These are phyloP conservation scores for Sphagnum tenellum DNA, from an alignment of 225 moss, liverwort and hornwort species.

Conservation along the genomic window DNA sequence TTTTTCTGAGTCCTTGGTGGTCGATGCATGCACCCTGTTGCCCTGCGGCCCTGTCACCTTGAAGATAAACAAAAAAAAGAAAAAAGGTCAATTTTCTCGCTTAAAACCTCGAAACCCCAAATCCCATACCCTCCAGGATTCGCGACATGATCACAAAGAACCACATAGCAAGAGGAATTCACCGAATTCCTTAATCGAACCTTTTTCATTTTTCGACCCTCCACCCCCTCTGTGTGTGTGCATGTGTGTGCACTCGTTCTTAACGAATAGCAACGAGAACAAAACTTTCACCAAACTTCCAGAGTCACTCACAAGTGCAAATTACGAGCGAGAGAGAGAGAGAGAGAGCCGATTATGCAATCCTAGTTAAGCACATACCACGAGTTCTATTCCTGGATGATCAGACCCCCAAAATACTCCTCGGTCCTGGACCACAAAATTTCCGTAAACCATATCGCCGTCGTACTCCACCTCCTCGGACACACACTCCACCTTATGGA, in stretches of 20 bases:
- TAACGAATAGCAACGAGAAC: too few species aligned
- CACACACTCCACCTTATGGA: slow-evolving; percentile 43
- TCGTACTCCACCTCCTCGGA: slow-evolving; percentile 55
- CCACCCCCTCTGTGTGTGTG: too few species aligned
- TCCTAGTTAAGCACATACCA: slow-evolving; percentile 13
- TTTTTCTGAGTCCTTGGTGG: slow-evolving; percentile 34
- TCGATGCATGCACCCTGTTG: slow-evolving; percentile 24
- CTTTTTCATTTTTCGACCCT: not conserved
- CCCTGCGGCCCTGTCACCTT: slow-evolving; percentile 51
- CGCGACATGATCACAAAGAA: not conserved
- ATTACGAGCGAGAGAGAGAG: not conserved
- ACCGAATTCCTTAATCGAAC: not conserved
- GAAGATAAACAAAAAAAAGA: too few species aligned
- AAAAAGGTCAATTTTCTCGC: not conserved
- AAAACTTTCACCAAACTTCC: too few species aligned
- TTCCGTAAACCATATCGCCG: slow-evolving; percentile 35
- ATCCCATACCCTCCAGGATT: too few species aligned
- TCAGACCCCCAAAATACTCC: slow-evolving; percentile 54
- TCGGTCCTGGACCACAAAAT: slow-evolving; percentile 45
- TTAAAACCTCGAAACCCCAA: not conserved
- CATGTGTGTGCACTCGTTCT: too few species aligned
- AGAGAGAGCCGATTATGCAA: not conserved
- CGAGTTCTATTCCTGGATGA: slow-evolving; percentile 47
- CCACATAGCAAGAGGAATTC: not conserved
- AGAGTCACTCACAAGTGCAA: not conserved